Conservation (phyloP, 2,329 filamentous ascomycete species). For the Apiospora malaysiana region DNA sequence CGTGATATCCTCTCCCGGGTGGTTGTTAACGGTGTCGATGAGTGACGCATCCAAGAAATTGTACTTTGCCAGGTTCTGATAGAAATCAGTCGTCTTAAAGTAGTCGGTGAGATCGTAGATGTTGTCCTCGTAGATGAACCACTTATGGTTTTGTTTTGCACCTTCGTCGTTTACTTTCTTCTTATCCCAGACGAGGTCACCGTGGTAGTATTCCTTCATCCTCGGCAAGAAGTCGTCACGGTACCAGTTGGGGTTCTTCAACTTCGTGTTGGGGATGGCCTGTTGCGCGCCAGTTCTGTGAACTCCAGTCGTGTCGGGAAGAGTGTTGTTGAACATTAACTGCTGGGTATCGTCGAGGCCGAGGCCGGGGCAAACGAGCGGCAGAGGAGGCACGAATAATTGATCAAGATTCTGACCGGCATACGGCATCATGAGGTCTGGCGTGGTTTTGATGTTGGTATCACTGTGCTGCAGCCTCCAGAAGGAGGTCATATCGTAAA, state of each 20-base stretch:
- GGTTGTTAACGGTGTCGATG: constrained; percentile 70
- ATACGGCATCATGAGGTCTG: constrained; percentile 74
- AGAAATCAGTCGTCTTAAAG: constrained; percentile 73
- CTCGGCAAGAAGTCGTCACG: constrained; percentile 72
- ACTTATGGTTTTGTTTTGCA: constrained; percentile 69
- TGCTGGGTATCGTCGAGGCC: constrained; percentile 66
- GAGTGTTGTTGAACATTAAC: constrained; percentile 65
- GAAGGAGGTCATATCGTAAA: constrained; percentile 92
- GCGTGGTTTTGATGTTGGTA: constrained; percentile 63
- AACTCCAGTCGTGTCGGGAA: constrained; percentile 57
- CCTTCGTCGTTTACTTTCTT: constrained; percentile 69
- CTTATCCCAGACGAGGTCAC: constrained; percentile 76
- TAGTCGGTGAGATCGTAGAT: constrained; percentile 95
- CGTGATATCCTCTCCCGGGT: constrained; percentile 82
- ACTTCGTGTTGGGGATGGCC: constrained; percentile 58
- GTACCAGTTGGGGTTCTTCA: constrained; percentile 80
- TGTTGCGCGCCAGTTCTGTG: constrained; percentile 74
- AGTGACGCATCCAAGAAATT: constrained; percentile 75
- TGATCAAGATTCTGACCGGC: constrained; percentile 79
- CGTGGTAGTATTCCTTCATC: constrained; percentile 87
- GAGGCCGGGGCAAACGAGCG: constrained; percentile 74
- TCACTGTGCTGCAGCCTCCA: constrained; percentile 87
- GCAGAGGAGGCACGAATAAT: constrained; percentile 86
- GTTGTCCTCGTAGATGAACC: constrained; percentile 77
- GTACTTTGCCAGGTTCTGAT: constrained; percentile 63